Evolutionary conservation across 2,329 filamentous ascomycete genomes (phyloP), one percentile per base, ranked within the genome.

Genomic region (Geosmithia putterillii): DNA sequence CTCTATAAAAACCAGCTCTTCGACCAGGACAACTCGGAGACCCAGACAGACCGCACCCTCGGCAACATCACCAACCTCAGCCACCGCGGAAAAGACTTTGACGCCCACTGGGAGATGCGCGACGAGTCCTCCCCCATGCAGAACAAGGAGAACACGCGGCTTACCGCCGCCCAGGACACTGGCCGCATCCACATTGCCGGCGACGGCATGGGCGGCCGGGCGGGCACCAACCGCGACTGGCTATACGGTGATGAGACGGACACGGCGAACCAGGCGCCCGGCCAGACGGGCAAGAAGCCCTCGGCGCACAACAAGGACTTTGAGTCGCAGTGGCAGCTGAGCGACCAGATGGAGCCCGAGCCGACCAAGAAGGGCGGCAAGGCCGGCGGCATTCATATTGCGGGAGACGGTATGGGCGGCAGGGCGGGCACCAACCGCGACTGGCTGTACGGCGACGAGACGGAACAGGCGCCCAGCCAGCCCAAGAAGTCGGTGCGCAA

Each of bases 1-100:
- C 69, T 94, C 38, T 94, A 94, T 66, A 73, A 86, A 55, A 84
- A 90, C 61, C 81, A 85, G 46, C 57, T 92, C 28, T 82, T 81
- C 55, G 71, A 75, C 46, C 73, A 79, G 41, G 28, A 32, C 28
- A 7, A 9, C 15, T 14, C 28, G 10, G 28, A 32, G 15, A 32
- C 28, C 5, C 28, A 9, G 15, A 12, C 28, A 12, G 74, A 77
- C 28, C 53, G 64, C 14, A 62, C 81, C 9, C 69, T 86, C 10
- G 74, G 73, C 41, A 78, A 81, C 52, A 77, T 86, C 45, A 84
- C 82, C 47, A 86, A 90, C 61, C 71, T 81, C 45, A 77, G 80
- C 55, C 76, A 81, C 59, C 82, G 86, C 44, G 72, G 70, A 55
- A 86, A 89, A 61, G 77, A 86, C 57, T 89, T 94, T 52, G 79